A percentile compares a stretch with the other conserved stretches of the same genome.
Conservation (phyloP, 306 rosid genomes). For the Sicyos edulis region DNA sequence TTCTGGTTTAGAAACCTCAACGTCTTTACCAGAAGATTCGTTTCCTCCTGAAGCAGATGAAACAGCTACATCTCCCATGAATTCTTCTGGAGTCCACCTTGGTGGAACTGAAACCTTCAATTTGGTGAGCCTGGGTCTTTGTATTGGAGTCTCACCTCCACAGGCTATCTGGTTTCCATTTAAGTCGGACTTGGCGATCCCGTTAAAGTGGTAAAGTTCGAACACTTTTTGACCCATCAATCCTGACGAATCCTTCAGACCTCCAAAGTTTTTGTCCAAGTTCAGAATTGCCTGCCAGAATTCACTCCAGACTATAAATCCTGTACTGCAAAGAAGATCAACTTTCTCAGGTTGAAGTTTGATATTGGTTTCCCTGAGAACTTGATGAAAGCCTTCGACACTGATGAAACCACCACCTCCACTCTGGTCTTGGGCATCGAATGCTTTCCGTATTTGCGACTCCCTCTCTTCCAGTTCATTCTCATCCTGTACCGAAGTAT, state of each 20-base stretch:
- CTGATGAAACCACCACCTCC: slow-evolving; percentile 97
- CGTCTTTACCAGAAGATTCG: slow-evolving; percentile 49
- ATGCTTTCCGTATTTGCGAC: slow-evolving; percentile 79
- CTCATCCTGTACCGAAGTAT: slow-evolving; percentile 72
- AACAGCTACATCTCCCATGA: slow-evolving; percentile 67
- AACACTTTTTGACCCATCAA: slow-evolving; percentile 93
- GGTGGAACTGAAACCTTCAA: slow-evolving; percentile 93
- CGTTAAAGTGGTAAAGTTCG: slow-evolving; percentile 86
- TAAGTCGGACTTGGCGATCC: slow-evolving; percentile 90
- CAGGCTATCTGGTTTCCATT: slow-evolving; percentile 55
- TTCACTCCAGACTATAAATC: slow-evolving; percentile 94
- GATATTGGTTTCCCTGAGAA: slow-evolving; percentile 56
- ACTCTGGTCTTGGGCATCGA: slow-evolving; percentile 90
- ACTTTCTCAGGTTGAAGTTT: slow-evolving; percentile 61
- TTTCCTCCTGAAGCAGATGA: slow-evolving; percentile 48
- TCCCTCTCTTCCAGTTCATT: slow-evolving; percentile 93
- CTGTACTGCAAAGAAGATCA: slow-evolving; percentile 68
- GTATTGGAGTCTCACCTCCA: slow-evolving; percentile 72
- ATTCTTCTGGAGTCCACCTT: slow-evolving; percentile 96
- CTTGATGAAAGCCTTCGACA: slow-evolving; percentile 84
- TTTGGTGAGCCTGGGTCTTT: slow-evolving; percentile 85
- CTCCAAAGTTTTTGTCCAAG: slow-evolving; percentile 79
- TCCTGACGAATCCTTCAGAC: slow-evolving; percentile 89
- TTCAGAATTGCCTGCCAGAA: slow-evolving; percentile 95
- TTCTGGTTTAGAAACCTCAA: slow-evolving; percentile 65